phyloP scores from a whole-genome alignment of 2,329 filamentous ascomycete species.

The Fusarium begoniae region DNA sequence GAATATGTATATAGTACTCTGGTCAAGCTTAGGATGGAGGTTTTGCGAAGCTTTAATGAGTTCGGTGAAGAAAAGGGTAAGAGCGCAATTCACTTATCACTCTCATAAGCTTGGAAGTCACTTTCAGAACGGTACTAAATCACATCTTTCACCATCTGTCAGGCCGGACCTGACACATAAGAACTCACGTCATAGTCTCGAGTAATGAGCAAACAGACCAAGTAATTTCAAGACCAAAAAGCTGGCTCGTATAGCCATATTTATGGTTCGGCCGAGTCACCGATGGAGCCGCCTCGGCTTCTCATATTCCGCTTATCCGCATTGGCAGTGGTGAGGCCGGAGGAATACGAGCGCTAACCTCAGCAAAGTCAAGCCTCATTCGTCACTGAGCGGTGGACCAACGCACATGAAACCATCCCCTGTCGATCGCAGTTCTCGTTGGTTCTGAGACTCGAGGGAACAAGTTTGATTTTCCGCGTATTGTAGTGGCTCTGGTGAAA shows the following conservation, averaged over 20 bases:
- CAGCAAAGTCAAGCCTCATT: not conserved
- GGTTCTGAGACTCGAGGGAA: too few relatives aligned
- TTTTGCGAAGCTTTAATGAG: not conserved
- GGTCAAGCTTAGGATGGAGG: accelerated
- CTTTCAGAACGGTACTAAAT: not conserved
- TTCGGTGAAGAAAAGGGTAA: too few relatives aligned
- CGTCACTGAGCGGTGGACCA: not conserved
- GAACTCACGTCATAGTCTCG: not conserved
- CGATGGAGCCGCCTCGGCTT: conserved; percentile 7
- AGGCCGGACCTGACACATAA: not conserved
- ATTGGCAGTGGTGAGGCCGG: not conserved
- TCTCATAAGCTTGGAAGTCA: not conserved
- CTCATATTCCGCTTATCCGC: not conserved
- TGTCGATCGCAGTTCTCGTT: conserved; percentile 14
- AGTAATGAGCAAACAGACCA: not conserved
- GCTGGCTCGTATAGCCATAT: not conserved
- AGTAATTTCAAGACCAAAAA: not conserved
- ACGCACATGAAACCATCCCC: conserved; percentile 23
- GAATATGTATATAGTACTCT: too few relatives aligned
- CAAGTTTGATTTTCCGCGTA: not conserved
- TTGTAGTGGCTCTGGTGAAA: not conserved
- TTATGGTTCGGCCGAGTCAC: conserved; percentile 5
- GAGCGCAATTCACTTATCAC: not conserved
- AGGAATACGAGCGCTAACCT: conserved; percentile 14
- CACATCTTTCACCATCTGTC: not conserved